Conservation (phyloP, 208 protist genomes). For the Trypanosoma avium region DNA sequence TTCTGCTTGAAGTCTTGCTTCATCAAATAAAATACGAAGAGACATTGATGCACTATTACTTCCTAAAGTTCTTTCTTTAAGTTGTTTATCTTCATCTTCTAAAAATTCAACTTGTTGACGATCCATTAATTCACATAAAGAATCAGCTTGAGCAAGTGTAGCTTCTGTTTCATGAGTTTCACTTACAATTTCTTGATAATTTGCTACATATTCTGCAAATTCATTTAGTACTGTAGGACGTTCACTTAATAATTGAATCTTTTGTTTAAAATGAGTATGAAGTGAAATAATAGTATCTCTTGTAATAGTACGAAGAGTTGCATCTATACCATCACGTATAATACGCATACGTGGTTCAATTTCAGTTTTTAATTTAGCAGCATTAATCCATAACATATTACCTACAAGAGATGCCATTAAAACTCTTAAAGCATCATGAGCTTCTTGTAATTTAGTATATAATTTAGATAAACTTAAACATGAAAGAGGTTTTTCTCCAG, state of each 20-base stretch:
- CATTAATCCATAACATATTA: conserved; percentile 90
- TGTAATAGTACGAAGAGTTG: conserved; percentile 71
- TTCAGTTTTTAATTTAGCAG: conserved; percentile 84
- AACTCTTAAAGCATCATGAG: conserved; percentile 78
- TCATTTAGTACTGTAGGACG: conserved; percentile 61
- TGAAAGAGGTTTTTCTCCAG: conserved; percentile 47
- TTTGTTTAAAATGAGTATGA: conserved; percentile 87
- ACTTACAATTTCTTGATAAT: conserved; percentile 79
- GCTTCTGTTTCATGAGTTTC: conserved; percentile 49
- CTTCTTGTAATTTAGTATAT: conserved; percentile 79
- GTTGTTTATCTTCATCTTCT: conserved; percentile 89
- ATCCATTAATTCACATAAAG: conserved; percentile 91
- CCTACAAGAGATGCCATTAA: conserved; percentile 89
- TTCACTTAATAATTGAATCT: conserved; percentile 81
- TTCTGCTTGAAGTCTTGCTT: conserved; percentile 77
- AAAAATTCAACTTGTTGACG: conserved; percentile 86
- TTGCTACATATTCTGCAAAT: conserved; percentile 87
- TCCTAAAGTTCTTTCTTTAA: conserved; percentile 87
- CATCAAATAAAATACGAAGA: conserved; percentile 82
- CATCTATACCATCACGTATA: conserved; percentile 71
- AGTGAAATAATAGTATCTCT: conserved; percentile 61
- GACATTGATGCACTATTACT: conserved; percentile 61
- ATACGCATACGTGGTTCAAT: conserved; percentile 84
- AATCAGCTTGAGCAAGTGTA: conserved; percentile 76
- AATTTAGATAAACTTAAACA: conserved; percentile 63